Evolutionary conservation across 2,329 filamentous ascomycete species (phyloP).

Genomic region (Aspergillus ochraceoroseus): DNA sequence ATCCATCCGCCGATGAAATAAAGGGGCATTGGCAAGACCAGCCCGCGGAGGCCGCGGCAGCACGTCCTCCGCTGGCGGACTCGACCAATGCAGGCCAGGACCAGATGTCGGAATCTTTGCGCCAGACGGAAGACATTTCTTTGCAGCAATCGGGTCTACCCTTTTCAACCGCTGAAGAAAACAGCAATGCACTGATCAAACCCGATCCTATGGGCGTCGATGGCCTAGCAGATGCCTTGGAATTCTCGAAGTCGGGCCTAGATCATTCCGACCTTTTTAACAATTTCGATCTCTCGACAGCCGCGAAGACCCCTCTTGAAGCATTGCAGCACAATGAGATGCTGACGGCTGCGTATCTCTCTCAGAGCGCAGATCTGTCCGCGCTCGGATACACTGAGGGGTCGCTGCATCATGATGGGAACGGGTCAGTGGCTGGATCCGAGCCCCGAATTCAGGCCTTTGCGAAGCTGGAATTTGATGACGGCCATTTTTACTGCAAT

Average conservation of each 20-base stretch:
- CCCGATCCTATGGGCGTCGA: slow-evolving; percentile 29
- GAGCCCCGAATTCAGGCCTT: slow-evolving; percentile 54
- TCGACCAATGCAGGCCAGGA: slow-evolving; percentile 12
- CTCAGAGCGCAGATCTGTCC: slow-evolving; percentile 34
- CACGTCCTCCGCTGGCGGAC: slow-evolving; percentile 9
- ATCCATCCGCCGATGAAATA: slow-evolving; percentile 8
- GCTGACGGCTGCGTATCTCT: slow-evolving; percentile 38
- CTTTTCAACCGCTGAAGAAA: slow-evolving; percentile 13
- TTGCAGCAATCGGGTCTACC: slow-evolving; percentile 13
- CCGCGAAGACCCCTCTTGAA: slow-evolving; percentile 35
- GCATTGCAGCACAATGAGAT: slow-evolving; percentile 40
- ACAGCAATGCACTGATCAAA: slow-evolving; percentile 8
- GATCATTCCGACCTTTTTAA: slow-evolving; percentile 36
- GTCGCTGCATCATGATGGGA: slow-evolving; percentile 28
- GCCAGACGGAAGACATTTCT: slow-evolving; percentile 14
- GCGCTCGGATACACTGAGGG: slow-evolving; percentile 32
- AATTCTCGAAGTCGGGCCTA: slow-evolving; percentile 29
- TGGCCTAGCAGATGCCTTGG: slow-evolving; percentile 33
- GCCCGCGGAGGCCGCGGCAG: slow-evolving; percentile 9
- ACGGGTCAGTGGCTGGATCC: slow-evolving; percentile 38
- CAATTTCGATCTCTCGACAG: slow-evolving; percentile 32
- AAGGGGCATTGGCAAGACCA: slow-evolving; percentile 16
- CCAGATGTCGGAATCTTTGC: slow-evolving; percentile 12
- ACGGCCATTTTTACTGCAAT: slow-evolving; percentile 62
- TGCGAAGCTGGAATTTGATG: slow-evolving; percentile 60